phyloP scores from a whole-genome alignment of 306 rosid genomes.

The Lotus japonicus region DNA sequence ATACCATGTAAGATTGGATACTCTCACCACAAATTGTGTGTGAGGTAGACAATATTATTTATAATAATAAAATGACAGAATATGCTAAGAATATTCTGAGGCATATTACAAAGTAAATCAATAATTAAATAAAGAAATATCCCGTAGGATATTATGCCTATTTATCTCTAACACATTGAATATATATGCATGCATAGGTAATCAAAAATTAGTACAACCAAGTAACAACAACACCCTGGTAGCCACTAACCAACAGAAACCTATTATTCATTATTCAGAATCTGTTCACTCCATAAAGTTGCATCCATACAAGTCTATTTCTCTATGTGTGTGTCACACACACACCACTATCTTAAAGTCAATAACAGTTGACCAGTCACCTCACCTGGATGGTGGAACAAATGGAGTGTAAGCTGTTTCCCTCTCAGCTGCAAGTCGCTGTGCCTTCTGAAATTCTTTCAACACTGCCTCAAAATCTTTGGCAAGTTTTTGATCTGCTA shows the following conservation, averaged over 20 bases:
- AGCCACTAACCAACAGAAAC: neutral
- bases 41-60: no score
- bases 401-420: constrained; percentile 89
- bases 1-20: no score
- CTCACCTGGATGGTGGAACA: constrained; percentile 85
- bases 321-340: neutral
- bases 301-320: neutral
- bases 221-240: neutral
- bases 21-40: no score
- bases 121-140: no score
- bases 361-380: constrained; percentile 23
- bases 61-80: no score
- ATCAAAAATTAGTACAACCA: neutral
- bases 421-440: constrained; percentile 94
- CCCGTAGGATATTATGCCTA: no score
- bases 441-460: constrained; percentile 95
- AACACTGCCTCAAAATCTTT: constrained; percentile 94
- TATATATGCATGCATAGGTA: neutral
- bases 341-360: no score
- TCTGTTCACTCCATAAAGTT: neutral
- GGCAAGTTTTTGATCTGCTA: constrained; percentile 95
- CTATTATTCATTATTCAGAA: neutral
- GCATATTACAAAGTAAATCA: no score
- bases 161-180: no score
- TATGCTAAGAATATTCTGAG: no score